Base-by-base conservation (phyloP, 2,329 filamentous ascomycete genomes). In the Xylariales sp. region DNA sequence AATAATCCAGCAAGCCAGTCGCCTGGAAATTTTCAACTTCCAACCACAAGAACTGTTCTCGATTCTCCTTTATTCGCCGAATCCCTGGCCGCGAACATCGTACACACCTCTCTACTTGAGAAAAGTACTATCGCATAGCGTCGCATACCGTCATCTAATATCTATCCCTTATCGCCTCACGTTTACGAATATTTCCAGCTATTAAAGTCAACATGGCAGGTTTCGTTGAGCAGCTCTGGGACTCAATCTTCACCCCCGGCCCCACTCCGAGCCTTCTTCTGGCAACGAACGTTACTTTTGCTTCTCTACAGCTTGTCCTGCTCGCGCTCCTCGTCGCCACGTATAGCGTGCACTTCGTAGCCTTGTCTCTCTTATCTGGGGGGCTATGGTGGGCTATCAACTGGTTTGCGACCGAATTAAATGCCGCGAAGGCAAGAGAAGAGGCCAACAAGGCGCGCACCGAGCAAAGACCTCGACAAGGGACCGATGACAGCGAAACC, bases 301-400 rank as follows among this genome's bases (percentile, higher is more conserved):
- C 90, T 71, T 88, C 89, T 49, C 90, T 99, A 18, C 96, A 98
- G 80, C 68, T 91, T 69, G 85, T 97, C 49, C 90, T 98, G 73
- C 81, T 93, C 71, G 80, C 82, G 62, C 91, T 99, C 69, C 87
- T 98, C 60, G 68, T 93, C 73, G 90, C 89, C 64, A 99, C 95
- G 7, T 89, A 91, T 81, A 97, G 92, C 82, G 87, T 97, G 71
- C 96, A 98, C 84, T 97, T 97, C 77, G 79, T 93, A 70, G 85
- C 95, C 65, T 87, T 99, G 5, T 97, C 93, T 12, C 76, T 90
- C 66, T 84, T 99, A 9, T 93, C 89, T 71, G 94, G 83, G 39
- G 92, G 92, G 4, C 85, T 98, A 43, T 99, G 96, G 96, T 94
- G 88, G 83, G 89, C 92, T 65, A 94, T 98, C 82, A 98, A 98